These are phyloP conservation scores for Nicotiana rustica DNA, from an alignment of 305 asterid species.

Conservation along the genomic window DNA sequence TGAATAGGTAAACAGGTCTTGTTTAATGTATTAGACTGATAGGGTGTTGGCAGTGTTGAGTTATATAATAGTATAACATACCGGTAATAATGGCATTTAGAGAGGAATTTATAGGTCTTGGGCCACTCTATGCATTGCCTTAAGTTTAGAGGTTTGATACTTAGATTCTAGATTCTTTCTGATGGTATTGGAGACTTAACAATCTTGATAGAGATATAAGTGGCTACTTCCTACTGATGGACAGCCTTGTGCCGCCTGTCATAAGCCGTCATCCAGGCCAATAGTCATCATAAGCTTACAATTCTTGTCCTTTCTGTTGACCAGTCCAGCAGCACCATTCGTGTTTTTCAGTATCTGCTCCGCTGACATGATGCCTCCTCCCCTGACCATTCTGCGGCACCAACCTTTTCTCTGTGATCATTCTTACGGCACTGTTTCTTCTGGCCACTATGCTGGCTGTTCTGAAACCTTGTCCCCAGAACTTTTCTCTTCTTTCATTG, in stretches of 20 bases:
- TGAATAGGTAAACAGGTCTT: constrained; percentile 2
- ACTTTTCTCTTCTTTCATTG: constrained; percentile 7
- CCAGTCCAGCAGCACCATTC: neutral
- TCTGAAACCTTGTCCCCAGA: neutral
- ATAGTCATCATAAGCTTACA: neutral
- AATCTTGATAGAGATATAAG: constrained; percentile 1
- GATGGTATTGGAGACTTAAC: neutral
- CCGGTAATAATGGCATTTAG: neutral
- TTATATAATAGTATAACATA: neutral
- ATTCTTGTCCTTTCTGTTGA: neutral
- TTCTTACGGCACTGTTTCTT: neutral
- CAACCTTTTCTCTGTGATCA: constrained; percentile 1
- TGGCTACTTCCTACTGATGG: constrained; percentile 12
- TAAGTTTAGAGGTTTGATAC: constrained; percentile 12
- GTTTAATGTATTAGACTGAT: neutral
- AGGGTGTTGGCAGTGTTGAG: neutral
- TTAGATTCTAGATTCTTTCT: constrained; percentile 3
- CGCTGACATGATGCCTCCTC: neutral
- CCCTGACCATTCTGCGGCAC: neutral
- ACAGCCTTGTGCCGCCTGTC: neutral
- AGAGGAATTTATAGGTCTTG: constrained; percentile 12
- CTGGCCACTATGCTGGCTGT: neutral
- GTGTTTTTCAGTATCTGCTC: constrained; percentile 10
- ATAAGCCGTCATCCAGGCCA: neutral
- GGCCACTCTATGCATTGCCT: neutral